phyloP scores from a whole-genome alignment of 2,329 filamentous ascomycete genomes.

The Alternaria longipes region DNA sequence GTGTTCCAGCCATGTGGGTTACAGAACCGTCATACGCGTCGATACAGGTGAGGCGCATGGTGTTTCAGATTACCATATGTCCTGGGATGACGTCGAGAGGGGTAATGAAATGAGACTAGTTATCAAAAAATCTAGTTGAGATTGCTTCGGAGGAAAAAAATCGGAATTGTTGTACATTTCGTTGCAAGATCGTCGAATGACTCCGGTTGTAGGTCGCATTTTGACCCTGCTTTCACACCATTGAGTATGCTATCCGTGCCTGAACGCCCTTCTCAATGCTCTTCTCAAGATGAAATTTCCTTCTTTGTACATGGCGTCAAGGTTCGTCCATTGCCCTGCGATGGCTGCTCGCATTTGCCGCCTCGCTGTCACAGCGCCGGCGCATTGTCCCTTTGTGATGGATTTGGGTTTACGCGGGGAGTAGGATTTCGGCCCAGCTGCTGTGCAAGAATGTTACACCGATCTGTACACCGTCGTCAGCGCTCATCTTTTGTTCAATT shows the following conservation, averaged over 20 bases:
- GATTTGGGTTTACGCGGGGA: constrained; percentile 55
- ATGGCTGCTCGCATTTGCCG: background rate
- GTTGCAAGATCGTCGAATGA: constrained; percentile 2
- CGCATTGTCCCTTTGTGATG: background rate
- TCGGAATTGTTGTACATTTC: constrained; percentile 9
- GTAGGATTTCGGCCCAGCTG: constrained; percentile 62
- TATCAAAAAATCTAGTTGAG: background rate
- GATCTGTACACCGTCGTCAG: constrained; percentile 49
- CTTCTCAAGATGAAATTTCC: background rate
- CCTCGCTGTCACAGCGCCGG: background rate
- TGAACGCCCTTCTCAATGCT: constrained; percentile 7
- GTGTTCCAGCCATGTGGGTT: constrained; percentile 1
- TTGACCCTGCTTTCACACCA: background rate
- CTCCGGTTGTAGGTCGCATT: background rate
- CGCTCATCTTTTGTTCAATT: constrained; percentile 8
- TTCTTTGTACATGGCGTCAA: constrained; percentile 10
- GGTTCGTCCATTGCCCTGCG: background rate
- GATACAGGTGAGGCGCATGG: constrained; percentile 1
- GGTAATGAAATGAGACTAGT: background rate
- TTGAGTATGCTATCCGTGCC: constrained; percentile 1
- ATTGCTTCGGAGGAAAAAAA: background rate
- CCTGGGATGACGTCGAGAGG: background rate
- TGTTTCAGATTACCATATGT: background rate
- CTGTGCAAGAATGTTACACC: constrained; percentile 63
- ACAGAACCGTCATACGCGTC: constrained; percentile 2